Percentiles rank a stretch among this genome's conserved stretches.
Evolutionary conservation across 139 green algal species (phyloP).

Genomic region (Chlamydomonas schloesseri): DNA sequence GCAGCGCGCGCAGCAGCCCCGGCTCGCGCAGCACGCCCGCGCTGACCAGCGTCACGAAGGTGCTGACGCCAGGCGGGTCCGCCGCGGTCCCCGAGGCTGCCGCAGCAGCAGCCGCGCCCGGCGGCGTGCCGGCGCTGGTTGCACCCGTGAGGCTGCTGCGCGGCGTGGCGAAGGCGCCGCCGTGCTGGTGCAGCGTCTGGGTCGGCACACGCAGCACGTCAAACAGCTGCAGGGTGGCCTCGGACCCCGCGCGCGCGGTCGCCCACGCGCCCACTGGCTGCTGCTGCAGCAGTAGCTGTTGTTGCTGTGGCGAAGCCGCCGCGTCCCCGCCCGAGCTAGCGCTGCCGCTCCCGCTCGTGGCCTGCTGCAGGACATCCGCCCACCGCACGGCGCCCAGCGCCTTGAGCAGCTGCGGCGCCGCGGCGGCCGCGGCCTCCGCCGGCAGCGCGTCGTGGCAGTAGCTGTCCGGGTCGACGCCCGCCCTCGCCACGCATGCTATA

Average conservation of each 20-base stretch:
- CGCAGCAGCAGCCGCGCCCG: no score
- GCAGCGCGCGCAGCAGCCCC: not conserved
- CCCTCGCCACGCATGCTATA: not conserved
- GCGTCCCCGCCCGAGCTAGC: no score
- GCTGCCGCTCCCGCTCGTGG: no score
- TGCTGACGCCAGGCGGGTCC: not conserved
- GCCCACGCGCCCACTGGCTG: no score
- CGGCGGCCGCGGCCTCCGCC: not conserved
- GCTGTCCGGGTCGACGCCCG: conserved; percentile 1
- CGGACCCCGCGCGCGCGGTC: no score
- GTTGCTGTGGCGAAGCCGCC: no score
- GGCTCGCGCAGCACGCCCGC: not conserved
- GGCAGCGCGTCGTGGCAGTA: conserved; percentile 15
- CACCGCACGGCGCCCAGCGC: not conserved
- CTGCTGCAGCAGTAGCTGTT: no score
- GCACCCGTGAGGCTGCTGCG: not conserved
- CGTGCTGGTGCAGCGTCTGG: not conserved
- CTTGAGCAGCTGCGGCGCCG: not conserved
- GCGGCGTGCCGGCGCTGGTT: no score
- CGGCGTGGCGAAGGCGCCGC: not conserved
- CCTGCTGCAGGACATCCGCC: not conserved
- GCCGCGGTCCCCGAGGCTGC: not conserved
- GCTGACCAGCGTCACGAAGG: conserved; percentile 9
- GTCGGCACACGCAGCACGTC: not conserved
- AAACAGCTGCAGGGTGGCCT: not conserved